Base-by-base conservation (phyloP, 2,329 filamentous ascomycete species). In the Diaporthe helianthi region DNA sequence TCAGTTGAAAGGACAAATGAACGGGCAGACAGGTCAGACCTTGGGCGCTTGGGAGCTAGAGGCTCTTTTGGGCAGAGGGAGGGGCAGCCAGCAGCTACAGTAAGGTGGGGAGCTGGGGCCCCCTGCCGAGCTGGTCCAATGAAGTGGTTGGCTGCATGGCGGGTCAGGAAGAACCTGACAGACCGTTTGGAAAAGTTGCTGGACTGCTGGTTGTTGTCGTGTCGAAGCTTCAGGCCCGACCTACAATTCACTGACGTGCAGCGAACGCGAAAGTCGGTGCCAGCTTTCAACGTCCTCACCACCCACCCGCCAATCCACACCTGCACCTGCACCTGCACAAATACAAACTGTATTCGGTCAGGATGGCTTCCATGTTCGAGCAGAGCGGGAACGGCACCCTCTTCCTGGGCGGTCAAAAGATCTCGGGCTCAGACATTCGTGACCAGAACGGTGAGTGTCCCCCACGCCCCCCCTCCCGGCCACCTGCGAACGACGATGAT, bases 361-460 rank as follows among this genome's bases (percentile, higher is more conserved):
- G 71, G 73, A 99, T 99, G 96, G 91, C 93, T 81, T 93, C 93
- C 79, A 94, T 99, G 82, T 99, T 98, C 79, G 94, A 98, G 84
- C 93, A 96, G 84, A 92, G 94, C 79, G 89, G 94, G 79, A 97
- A 97, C 79, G 96, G 97, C 81, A 98, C 94, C 78, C 88, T 99
- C 76, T 99, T 99, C 85, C 89, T 99, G 73, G 96, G 96, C 76
- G 96, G 96, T 80, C 90, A 93, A 83, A 99, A 99, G 89, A 97
- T 98, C 82, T 97, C 93, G 76, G 96, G 96, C 75, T 87, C 93
- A 76, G 96, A 99, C 83, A 97, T 99, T 80, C 89, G 96, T 80
- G 96, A 99, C 80, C 94, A 98, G 83, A 98, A 98, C 86, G 92
- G 92, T 93, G 83, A 79, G 68, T n/a, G n/a, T n/a, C n/a, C n/a